Evolutionary conservation across 148 eudicot genomes (phyloP).

Genomic region (Arbutus unedo): DNA sequence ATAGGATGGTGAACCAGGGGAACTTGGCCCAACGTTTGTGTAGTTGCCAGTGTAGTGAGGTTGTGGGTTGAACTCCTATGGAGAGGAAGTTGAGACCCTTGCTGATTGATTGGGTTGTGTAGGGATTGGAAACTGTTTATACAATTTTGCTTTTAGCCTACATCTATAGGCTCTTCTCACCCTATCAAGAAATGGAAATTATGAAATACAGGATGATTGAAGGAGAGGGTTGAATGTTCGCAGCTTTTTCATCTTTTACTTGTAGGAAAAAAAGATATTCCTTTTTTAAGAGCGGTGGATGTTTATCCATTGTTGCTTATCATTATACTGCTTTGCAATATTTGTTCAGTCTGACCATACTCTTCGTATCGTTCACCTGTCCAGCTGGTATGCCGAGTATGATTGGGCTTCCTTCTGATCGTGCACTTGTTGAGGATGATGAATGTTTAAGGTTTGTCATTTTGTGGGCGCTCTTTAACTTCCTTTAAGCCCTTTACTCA

Average conservation of each 20-base stretch:
- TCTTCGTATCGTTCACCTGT: not conserved
- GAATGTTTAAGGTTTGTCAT: conserved; percentile 74
- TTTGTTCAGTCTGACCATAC: not conserved
- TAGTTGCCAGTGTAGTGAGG: no score
- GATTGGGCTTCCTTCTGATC: conserved; percentile 97
- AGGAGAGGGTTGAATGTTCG: not conserved
- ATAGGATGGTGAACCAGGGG: not conserved
- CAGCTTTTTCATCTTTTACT: not conserved
- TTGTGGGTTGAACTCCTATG: no score
- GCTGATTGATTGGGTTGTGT: no score
- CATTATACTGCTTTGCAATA: not conserved
- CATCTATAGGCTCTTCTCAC: not conserved
- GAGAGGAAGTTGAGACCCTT: no score
- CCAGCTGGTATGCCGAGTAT: conserved; percentile 78
- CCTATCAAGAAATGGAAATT: not conserved
- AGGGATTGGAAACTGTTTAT: no score
- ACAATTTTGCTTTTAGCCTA: not conserved
- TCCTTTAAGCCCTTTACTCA: conserved; percentile 3
- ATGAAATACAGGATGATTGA: not conserved
- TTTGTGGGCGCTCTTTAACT: not conserved
- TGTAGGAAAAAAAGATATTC: not conserved
- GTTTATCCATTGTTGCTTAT: not conserved
- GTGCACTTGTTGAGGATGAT: conserved; percentile 79
- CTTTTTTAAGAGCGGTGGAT: not conserved
- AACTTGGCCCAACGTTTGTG: no score